phyloP scores from a whole-genome alignment of 257 asterid species.

The Solanum pennellii region DNA sequence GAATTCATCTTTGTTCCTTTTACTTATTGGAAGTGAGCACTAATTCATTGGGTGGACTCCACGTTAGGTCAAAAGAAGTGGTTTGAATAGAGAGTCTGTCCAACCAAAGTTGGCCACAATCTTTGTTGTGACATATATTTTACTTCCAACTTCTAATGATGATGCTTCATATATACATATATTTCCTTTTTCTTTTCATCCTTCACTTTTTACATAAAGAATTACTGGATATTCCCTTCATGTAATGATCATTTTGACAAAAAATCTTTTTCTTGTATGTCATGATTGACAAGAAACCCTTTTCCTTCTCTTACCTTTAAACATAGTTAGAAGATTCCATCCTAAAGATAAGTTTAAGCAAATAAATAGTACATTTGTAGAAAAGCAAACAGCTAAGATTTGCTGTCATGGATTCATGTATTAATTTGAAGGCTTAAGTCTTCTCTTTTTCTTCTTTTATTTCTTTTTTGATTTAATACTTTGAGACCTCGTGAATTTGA shows the following conservation, averaged over 20 bases:
- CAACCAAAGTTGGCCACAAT: constrained; percentile 14
- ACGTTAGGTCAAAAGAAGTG: constrained; percentile 20
- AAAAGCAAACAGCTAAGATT: constrained; percentile 47
- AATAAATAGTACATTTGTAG: constrained; percentile 2
- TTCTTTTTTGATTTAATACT: not conserved
- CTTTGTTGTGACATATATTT: constrained; percentile 16
- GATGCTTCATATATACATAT: constrained; percentile 12
- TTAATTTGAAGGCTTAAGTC: not conserved
- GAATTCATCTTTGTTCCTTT: not conserved
- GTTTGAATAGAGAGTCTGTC: not conserved
- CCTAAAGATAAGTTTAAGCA: constrained; percentile 43
- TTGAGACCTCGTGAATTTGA: not conserved
- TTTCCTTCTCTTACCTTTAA: constrained; percentile 3
- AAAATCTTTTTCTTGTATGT: constrained; percentile 4
- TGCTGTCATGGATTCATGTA: constrained; percentile 31
- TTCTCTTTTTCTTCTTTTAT: not conserved
- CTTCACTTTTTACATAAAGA: constrained; percentile 1
- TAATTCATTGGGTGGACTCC: constrained; percentile 3
- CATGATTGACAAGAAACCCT: not conserved
- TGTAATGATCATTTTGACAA: constrained; percentile 16
- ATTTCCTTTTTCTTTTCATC: not conserved
- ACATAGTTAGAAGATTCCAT: constrained; percentile 43
- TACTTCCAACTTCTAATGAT: constrained; percentile 34
- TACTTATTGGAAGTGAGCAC: not conserved
- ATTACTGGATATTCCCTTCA: not conserved